phyloP scores from a whole-genome alignment of 768 basidiomycete species.

The Lepiota venenata region DNA sequence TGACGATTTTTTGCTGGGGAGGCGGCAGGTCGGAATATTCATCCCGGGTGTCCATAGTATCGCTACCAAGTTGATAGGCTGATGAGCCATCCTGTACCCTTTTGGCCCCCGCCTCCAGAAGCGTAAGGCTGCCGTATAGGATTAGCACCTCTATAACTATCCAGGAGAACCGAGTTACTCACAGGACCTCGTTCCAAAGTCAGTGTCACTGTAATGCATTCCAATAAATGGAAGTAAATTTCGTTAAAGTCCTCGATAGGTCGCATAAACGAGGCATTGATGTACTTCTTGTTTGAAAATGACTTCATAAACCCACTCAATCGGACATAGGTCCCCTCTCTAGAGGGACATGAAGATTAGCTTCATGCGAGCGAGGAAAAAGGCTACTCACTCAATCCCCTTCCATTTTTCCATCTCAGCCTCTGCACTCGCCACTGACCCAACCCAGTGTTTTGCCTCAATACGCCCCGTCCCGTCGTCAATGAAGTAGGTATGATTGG shows the following conservation, averaged over 20 bases:
- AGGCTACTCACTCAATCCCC: slow-evolving; percentile 38
- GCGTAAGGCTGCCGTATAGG: slow-evolving; percentile 25
- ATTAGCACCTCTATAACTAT: background rate
- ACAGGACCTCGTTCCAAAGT: slow-evolving; percentile 67
- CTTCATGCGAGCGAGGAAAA: background rate
- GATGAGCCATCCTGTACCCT: slow-evolving; percentile 23
- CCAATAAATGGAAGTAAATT: slow-evolving; percentile 76
- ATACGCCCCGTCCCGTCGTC: slow-evolving; percentile 85
- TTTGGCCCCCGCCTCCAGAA: slow-evolving; percentile 23
- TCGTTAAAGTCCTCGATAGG: slow-evolving; percentile 69
- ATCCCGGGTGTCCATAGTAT: slow-evolving; percentile 27
- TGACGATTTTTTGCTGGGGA: slow-evolving; percentile 61
- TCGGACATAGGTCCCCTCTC: slow-evolving; percentile 76
- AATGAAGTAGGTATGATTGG: slow-evolving; percentile 75
- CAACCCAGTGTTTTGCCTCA: slow-evolving; percentile 82
- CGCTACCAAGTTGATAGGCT: slow-evolving; percentile 38
- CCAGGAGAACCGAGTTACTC: slow-evolving; percentile 18
- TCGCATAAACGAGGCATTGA: slow-evolving; percentile 76
- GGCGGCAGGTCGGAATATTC: slow-evolving; percentile 55
- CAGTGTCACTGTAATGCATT: slow-evolving; percentile 68
- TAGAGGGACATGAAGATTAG: slow-evolving; percentile 25
- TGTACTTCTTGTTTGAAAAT: slow-evolving; percentile 77
- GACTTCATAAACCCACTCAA: slow-evolving; percentile 80
- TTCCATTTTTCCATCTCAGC: slow-evolving; percentile 50
- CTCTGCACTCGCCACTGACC: slow-evolving; percentile 43